phyloP scores from a whole-genome alignment of 192 early-diverging fungal genomes.

The Coemansia sp. region DNA sequence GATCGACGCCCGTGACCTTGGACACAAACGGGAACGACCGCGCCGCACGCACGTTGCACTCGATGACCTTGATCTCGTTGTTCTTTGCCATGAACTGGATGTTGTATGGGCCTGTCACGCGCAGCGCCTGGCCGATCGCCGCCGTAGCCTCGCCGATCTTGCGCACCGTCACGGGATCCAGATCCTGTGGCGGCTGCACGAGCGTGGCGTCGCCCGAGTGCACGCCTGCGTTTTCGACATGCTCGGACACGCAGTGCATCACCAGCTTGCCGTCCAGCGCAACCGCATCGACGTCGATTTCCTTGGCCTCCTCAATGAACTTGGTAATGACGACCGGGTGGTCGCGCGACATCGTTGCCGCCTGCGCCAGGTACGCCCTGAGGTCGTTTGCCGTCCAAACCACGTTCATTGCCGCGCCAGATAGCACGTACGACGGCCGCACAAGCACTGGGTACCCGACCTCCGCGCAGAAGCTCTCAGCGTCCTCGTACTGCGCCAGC shows the following conservation, averaged over 20 bases:
- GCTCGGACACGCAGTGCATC: constrained; percentile 95
- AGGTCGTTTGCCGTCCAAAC: constrained; percentile 86
- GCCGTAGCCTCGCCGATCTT: constrained; percentile 92
- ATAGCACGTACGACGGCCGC: constrained; percentile 96
- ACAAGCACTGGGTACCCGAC: constrained; percentile 97
- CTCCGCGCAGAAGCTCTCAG: constrained; percentile 80
- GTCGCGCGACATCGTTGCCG: constrained; percentile 89
- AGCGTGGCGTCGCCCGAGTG: constrained; percentile 99
- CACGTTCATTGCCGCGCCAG: constrained; percentile 99
- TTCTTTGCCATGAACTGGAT: constrained; percentile 99
- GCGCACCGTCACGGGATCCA: constrained; percentile 90
- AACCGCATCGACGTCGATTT: constrained; percentile 99
- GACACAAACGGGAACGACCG: constrained; percentile 98
- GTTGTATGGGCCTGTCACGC: constrained; percentile 98
- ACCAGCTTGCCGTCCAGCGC: constrained; percentile 89
- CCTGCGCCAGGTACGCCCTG: constrained; percentile 82
- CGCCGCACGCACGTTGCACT: constrained; percentile 97
- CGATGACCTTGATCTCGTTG: constrained; percentile 99
- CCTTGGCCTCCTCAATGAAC: constrained; percentile 98
- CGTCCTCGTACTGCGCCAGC: constrained; percentile 85
- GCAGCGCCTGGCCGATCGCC: constrained; percentile 90
- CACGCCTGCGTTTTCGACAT: constrained; percentile 98
- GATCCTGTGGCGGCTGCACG: constrained; percentile 92
- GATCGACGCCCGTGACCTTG: constrained; percentile 92
- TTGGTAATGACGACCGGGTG: constrained; percentile 98